These are phyloP conservation scores for Paecilomyces fulvus DNA, from an alignment of 2,329 filamentous ascomycete species.

Conservation along the genomic window DNA sequence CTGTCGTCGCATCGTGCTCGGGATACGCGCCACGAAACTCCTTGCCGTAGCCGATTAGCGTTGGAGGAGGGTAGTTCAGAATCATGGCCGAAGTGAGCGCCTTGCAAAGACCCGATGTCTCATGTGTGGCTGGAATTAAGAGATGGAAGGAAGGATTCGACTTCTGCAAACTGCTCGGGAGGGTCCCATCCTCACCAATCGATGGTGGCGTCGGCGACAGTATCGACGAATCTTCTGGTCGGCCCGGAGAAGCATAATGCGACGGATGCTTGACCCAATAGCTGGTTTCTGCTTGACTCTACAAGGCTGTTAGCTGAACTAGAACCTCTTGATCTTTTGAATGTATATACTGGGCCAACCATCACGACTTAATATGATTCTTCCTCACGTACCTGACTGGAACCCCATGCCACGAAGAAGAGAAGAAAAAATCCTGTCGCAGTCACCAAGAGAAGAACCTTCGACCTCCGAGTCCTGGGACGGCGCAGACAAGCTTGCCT, in stretches of 20 bases:
- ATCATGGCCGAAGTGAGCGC: conserved; percentile 50
- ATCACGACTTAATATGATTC: background rate
- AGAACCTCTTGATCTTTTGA: background rate
- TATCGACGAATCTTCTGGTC: conserved; percentile 24
- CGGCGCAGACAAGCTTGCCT: conserved; percentile 13
- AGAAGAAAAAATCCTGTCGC: conserved; percentile 16
- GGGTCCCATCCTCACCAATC: conserved; percentile 17
- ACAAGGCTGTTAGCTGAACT: conserved; percentile 1
- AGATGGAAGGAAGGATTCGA: conserved; percentile 44
- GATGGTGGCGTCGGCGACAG: conserved; percentile 12
- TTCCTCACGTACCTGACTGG: conserved; percentile 11
- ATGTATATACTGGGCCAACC: too few species aligned
- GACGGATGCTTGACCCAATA: conserved; percentile 28
- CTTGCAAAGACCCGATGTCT: conserved; percentile 47
- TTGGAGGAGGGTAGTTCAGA: conserved; percentile 52
- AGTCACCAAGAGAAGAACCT: background rate
- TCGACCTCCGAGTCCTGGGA: background rate
- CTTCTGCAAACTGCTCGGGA: conserved; percentile 24
- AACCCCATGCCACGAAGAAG: conserved; percentile 12
- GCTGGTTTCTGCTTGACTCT: conserved; percentile 10
- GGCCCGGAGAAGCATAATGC: conserved; percentile 18
- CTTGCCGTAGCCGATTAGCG: conserved; percentile 40
- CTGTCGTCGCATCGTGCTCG: conserved; percentile 36
- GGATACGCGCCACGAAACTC: conserved; percentile 17
- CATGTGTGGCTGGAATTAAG: conserved; percentile 43